Percentiles rank a stretch among this genome's conserved stretches.
Conservation (phyloP, 1,139 yeast species). For the Nakaseomyces glabratus region DNA sequence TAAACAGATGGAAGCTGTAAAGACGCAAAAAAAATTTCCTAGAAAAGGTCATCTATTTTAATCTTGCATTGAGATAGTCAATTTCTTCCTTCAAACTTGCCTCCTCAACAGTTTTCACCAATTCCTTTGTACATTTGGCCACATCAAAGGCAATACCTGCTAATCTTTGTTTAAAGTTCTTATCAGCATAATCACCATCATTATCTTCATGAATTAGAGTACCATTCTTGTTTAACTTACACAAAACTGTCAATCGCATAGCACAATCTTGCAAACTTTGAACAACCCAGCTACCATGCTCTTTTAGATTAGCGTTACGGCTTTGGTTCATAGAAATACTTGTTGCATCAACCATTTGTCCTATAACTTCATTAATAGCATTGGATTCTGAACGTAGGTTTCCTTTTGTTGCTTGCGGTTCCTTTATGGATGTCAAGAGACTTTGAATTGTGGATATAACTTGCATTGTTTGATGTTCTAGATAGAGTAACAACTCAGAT, state of each 20-base stretch:
- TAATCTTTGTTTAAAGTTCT: conserved; percentile 73
- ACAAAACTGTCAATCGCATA: conserved; percentile 62
- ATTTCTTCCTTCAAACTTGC: conserved; percentile 81
- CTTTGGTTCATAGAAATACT: conserved; percentile 84
- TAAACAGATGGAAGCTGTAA: no score
- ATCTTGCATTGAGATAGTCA: conserved; percentile 33
- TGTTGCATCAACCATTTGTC: conserved; percentile 86
- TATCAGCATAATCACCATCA: conserved; percentile 69
- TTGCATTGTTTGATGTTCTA: conserved; percentile 90
- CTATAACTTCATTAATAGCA: conserved; percentile 67
- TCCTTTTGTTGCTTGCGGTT: conserved; percentile 69
- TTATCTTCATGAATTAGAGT: conserved; percentile 35
- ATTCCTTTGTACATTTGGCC: conserved; percentile 88
- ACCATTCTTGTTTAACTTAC: conserved; percentile 39
- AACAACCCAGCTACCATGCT: conserved; percentile 87
- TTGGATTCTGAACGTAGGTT: conserved; percentile 62
- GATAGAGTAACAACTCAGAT: conserved; percentile 70
- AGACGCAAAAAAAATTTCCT: no score
- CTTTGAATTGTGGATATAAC: conserved; percentile 87
- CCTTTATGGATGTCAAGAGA: conserved; percentile 63
- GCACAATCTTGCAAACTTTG: conserved; percentile 78
- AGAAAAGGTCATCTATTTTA: no score
- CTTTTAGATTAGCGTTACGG: conserved; percentile 67
- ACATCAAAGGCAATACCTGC: conserved; percentile 94
- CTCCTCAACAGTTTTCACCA: conserved; percentile 91